Evolutionary conservation across 345 rosid species (phyloP), one percentile per base, ranked within the genome.

Genomic region (Adansonia digitata): DNA sequence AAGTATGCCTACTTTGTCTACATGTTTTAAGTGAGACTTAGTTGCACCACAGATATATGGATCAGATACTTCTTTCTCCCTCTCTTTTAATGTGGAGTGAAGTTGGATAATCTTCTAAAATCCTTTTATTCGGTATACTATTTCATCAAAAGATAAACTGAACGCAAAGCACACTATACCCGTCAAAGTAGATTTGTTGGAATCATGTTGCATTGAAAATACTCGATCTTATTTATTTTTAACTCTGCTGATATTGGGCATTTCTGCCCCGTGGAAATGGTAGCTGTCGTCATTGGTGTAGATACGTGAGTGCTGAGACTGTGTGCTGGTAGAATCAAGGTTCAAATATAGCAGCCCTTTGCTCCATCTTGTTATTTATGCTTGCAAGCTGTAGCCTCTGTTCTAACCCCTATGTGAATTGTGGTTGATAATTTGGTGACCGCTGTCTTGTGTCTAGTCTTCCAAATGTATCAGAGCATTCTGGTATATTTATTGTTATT

Each of bases 71-170:
- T n/a, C n/a, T 22, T 43, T 12, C 5, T 34, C 1, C 0, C 35
- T n/a, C 46, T 63, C 27, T 34, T 67, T 3, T 22, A 66, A 66
- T 43, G 2, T 4, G 45, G 43, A n/a, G 27, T 20, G 13, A 26
- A 67, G 22, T 67, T 66, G 55, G 53, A 11, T 42, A 66, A 45
- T 45, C 55, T 24, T 37, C 52, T 13, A 13, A 24, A 13, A 67
- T 10, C 49, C 7, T 67, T 20, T 43, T 26, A 14, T 67, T 24
- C 53, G 26, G 5, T 4, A 6, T 15, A 7, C 53, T 26, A 24
- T 27, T 67, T 67, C 37, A 67, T 67, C 55, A 43, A 66, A 67
- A 43, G 34, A 67, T 26, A 67, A 67, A 67, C 37, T 24, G 71
- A 67, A 22, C 42, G 53, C 22, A 6, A 45, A 20, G 34, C 29